A percentile compares a stretch with the other conserved stretches of the same genome.
Evolutionary conservation across 257 asterid genomes (phyloP).

Genomic region (Solanum tarijense): DNA sequence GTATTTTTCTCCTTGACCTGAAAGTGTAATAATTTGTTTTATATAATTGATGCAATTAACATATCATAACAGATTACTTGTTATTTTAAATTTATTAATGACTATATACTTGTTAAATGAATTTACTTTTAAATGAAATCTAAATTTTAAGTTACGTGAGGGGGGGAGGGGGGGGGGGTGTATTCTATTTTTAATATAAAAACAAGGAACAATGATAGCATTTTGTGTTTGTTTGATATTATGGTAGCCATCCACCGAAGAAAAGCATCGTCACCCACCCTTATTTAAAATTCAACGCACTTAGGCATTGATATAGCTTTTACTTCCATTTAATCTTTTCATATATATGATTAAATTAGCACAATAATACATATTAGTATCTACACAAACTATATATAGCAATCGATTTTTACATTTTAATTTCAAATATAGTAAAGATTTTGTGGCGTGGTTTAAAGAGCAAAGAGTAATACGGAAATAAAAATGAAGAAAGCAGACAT

Average conservation of each 20-base stretch:
- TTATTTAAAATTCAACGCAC: neutral
- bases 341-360: no score
- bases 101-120: no score
- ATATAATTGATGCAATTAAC: neutral
- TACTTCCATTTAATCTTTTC: no score
- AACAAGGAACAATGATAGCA: neutral
- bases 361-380: no score
- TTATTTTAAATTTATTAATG: neutral
- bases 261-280: neutral
- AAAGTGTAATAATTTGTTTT: no score
- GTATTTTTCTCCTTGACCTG: neutral
- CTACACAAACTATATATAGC: no score
- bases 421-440: no score
- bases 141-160: neutral
- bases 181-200: neutral
- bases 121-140: neutral
- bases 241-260: neutral
- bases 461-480: no score
- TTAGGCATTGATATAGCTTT: no score
- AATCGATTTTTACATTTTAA: no score
- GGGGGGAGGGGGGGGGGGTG: fast-evolving
- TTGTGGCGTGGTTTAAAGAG: no score
- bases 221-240: neutral
- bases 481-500: no score
- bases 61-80: neutral